phyloP scores from a whole-genome alignment of 345 rosid genomes.

The Brassica carinata region DNA sequence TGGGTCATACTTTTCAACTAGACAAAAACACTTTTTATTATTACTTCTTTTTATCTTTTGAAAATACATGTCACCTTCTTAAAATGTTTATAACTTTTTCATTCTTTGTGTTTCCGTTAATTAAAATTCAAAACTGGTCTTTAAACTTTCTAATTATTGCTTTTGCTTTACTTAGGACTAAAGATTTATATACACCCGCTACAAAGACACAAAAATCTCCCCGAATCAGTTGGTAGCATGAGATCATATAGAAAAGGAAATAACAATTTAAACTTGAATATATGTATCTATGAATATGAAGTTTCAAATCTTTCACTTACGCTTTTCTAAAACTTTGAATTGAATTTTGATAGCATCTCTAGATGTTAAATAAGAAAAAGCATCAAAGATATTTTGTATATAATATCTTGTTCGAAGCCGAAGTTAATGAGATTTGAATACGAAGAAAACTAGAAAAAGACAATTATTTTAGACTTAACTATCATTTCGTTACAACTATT shows the following conservation, averaged over 20 bases:
- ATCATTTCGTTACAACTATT: background rate
- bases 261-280: background rate
- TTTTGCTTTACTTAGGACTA: conserved; percentile 37
- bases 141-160: conserved; percentile 29
- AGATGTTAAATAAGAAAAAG: background rate
- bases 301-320: background rate
- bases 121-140: conserved; percentile 26
- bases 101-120: conserved; percentile 21
- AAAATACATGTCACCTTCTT: conserved; percentile 33
- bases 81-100: conserved; percentile 12
- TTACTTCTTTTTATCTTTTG: conserved; percentile 38
- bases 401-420: background rate
- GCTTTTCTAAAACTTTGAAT: background rate
- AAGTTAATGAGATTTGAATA: background rate
- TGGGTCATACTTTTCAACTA: conserved; percentile 41
- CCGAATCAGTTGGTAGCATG: conserved; percentile 1
- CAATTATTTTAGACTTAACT: background rate
- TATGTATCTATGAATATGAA: background rate
- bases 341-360: background rate
- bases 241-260: background rate
- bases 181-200: conserved; percentile 26
- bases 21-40: conserved; percentile 42
- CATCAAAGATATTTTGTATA: background rate
- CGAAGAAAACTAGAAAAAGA: background rate
- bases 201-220: background rate